These are phyloP conservation scores for Cadophora sp. DNA, from an alignment of 2,329 filamentous ascomycete genomes.

Conservation along the genomic window DNA sequence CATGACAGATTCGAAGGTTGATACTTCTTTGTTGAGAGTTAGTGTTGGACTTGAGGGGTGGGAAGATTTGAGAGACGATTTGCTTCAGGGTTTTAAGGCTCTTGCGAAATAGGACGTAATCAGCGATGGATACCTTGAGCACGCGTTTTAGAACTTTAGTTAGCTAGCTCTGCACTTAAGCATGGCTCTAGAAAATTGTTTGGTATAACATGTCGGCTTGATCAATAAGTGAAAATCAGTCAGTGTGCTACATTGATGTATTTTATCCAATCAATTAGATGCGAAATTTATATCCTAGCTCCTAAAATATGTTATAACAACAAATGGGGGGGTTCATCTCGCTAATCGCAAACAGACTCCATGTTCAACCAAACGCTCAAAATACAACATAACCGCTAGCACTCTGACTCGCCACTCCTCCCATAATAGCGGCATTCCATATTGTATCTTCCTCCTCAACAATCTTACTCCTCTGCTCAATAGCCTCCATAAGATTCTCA, in stretches of 20 bases:
- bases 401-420: not conserved
- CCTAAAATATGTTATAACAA: too few relatives aligned
- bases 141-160: not conserved
- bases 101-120: slow-evolving; percentile 21
- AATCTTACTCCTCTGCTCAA: slow-evolving; percentile 5
- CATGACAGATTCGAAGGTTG: slow-evolving; percentile 80
- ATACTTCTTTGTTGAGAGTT: slow-evolving; percentile 75
- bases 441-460: not conserved
- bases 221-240: too few relatives aligned
- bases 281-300: too few relatives aligned
- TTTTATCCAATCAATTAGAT: too few relatives aligned
- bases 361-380: not conserved
- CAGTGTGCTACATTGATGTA: too few relatives aligned
- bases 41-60: slow-evolving; percentile 88
- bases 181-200: not conserved
- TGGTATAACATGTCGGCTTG: too few relatives aligned
- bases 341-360: not conserved
- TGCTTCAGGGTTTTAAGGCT: slow-evolving; percentile 67
- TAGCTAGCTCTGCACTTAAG: not conserved
- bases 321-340: too few relatives aligned
- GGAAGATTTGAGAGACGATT: slow-evolving; percentile 82
- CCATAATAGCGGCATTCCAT: not conserved
- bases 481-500: slow-evolving; percentile 18
- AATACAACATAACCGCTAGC: not conserved
- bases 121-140: not conserved